Conservation (phyloP, 2,329 filamentous ascomycete species). For the Aspergillus sp. region DNA sequence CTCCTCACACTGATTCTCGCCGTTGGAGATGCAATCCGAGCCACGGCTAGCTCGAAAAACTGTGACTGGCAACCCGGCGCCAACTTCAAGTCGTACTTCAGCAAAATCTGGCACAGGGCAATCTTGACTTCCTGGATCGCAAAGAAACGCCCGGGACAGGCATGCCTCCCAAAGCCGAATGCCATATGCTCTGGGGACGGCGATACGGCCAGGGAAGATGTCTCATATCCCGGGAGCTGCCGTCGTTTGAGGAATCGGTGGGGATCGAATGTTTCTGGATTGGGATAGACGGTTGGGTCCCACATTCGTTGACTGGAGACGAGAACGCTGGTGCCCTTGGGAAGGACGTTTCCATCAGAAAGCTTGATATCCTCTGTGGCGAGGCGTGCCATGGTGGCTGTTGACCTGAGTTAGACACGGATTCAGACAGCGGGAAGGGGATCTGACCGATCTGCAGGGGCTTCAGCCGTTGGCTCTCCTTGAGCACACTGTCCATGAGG, state of each 20-base stretch:
- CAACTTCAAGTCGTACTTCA: constrained; percentile 48
- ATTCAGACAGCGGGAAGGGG: no score
- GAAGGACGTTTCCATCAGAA: constrained; percentile 6
- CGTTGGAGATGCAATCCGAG: not conserved
- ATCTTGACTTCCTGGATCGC: constrained; percentile 35
- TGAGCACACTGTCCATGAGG: constrained; percentile 40
- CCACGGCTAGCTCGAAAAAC: not conserved
- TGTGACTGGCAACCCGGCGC: not conserved
- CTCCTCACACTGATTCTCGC: not conserved
- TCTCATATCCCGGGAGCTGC: constrained; percentile 2
- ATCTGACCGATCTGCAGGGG: constrained; percentile 15
- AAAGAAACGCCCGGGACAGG: constrained; percentile 50
- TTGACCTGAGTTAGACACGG: not conserved
- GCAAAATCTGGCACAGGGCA: constrained; percentile 43
- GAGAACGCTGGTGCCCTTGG: constrained; percentile 1
- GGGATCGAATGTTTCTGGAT: constrained; percentile 4
- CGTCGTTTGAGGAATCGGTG: constrained; percentile 8
- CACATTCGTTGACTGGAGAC: constrained; percentile 4
- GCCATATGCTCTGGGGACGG: constrained; percentile 11
- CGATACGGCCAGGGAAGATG: constrained; percentile 11
- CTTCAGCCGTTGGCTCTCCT: constrained; percentile 33
- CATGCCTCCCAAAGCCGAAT: constrained; percentile 27
- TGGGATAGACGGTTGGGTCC: constrained; percentile 3
- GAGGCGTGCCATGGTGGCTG: constrained; percentile 1
- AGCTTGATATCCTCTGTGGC: constrained; percentile 2